These are phyloP conservation scores for Saccharomycopsis sp. DNA, from an alignment of 805 yeast genomes.

Conservation along the genomic window DNA sequence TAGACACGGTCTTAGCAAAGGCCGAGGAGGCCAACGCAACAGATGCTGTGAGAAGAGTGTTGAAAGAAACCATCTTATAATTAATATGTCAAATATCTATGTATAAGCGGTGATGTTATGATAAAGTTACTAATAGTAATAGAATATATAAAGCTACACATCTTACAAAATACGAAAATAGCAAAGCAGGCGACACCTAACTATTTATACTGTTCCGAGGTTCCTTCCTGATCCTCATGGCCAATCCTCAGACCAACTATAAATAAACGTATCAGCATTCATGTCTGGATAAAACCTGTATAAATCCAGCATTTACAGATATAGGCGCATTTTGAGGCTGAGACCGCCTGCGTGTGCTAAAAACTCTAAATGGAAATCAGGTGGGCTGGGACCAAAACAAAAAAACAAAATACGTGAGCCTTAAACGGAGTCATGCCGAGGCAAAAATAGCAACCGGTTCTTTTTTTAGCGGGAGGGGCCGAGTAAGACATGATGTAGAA, in stretches of 20 bases:
- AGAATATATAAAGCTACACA: neutral
- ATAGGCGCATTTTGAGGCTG: neutral
- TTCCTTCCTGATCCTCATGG: neutral
- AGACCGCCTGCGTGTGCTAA: neutral
- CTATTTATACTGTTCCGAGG: neutral
- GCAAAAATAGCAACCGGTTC: neutral
- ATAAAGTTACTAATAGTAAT: neutral
- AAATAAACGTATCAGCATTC: neutral
- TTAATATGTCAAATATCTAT: neutral
- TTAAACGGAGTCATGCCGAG: neutral
- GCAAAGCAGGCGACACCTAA: neutral
- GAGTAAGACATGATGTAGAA: neutral
- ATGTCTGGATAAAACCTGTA: neutral
- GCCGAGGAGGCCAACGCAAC: neutral
- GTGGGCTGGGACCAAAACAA: neutral
- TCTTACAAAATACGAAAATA: neutral
- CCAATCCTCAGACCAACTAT: neutral
- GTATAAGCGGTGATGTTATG: neutral
- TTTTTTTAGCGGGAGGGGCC: neutral
- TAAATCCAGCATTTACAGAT: neutral
- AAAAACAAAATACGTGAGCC: neutral
- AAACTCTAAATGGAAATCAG: neutral
- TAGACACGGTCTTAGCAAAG: slow-evolving; percentile 2
- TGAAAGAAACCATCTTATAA: neutral
- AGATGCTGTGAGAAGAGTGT: neutral